These are phyloP conservation scores for Starmera caribaea DNA, from an alignment of 805 yeast genomes.

Conservation along the genomic window DNA sequence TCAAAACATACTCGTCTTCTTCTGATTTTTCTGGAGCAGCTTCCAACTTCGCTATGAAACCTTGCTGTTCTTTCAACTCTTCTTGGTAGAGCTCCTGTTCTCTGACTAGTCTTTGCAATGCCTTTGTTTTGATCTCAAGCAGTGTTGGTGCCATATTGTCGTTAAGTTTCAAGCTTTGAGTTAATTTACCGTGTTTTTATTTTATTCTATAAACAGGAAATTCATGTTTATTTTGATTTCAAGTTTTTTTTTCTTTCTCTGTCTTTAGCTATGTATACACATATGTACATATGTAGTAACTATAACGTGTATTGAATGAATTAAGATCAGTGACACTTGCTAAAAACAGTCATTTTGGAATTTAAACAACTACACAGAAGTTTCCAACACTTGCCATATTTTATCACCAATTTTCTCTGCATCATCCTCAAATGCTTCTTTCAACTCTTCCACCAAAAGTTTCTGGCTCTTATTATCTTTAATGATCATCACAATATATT, in stretches of 20 bases:
- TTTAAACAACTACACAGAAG: background rate
- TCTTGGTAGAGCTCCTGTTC: slow-evolving; percentile 53
- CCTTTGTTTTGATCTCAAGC: slow-evolving; percentile 60
- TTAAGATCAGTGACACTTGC: no score
- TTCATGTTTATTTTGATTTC: no score
- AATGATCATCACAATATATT: slow-evolving; percentile 32
- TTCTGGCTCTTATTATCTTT: slow-evolving; percentile 22
- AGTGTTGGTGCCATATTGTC: slow-evolving; percentile 55
- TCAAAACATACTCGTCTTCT: slow-evolving; percentile 58
- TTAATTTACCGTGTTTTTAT: no score
- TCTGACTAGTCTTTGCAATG: slow-evolving; percentile 57
- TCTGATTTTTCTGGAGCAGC: slow-evolving; percentile 19
- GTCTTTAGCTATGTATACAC: no score
- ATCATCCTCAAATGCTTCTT: slow-evolving; percentile 43
- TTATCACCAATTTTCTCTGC: slow-evolving; percentile 31
- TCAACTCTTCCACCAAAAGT: slow-evolving; percentile 32
- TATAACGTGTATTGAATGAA: no score
- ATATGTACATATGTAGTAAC: no score
- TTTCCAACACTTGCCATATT: slow-evolving; percentile 22
- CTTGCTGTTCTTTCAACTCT: slow-evolving; percentile 48
- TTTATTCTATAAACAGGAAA: no score
- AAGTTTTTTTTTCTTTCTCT: no score
- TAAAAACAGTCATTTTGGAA: no score
- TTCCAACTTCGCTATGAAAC: slow-evolving; percentile 35
- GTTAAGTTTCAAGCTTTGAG: background rate